Percentiles rank a stretch among this genome's conserved stretches.
Evolutionary conservation across 371 early-diverging fungal genomes (phyloP).

Genomic region (Mucor circinelloides): DNA sequence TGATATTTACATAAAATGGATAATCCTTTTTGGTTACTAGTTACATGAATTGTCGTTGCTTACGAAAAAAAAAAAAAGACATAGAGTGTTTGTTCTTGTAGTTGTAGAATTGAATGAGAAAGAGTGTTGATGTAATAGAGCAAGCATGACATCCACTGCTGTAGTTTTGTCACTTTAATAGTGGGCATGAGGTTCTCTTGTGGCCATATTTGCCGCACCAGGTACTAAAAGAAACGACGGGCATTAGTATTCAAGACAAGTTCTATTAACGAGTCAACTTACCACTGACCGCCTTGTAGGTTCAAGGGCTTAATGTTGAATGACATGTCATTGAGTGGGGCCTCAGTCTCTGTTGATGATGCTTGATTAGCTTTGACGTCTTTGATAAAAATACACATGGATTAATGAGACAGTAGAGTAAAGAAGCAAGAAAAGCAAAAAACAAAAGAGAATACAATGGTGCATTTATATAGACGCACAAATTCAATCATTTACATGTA

Average conservation of each 20-base stretch:
- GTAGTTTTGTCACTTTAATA: conserved; percentile 23
- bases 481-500: background rate
- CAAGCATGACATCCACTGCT: background rate
- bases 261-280: conserved; percentile 41
- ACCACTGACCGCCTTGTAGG: conserved; percentile 30
- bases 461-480: background rate
- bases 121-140: background rate
- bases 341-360: background rate
- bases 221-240: background rate
- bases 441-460: background rate
- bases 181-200: conserved; percentile 7
- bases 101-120: background rate
- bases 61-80: background rate
- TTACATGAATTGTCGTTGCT: background rate
- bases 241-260: background rate
- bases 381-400: background rate
- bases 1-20: background rate
- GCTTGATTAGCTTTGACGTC: background rate
- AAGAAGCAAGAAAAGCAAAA: background rate
- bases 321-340: conserved; percentile 6
- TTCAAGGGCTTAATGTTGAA: conserved; percentile 20
- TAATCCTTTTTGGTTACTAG: background rate
- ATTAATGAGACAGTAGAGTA: background rate
- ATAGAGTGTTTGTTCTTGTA: background rate
- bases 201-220: conserved; percentile 36